Conservation (phyloP, 2,329 filamentous ascomycete genomes). For the Lasiodiplodia sp. region DNA sequence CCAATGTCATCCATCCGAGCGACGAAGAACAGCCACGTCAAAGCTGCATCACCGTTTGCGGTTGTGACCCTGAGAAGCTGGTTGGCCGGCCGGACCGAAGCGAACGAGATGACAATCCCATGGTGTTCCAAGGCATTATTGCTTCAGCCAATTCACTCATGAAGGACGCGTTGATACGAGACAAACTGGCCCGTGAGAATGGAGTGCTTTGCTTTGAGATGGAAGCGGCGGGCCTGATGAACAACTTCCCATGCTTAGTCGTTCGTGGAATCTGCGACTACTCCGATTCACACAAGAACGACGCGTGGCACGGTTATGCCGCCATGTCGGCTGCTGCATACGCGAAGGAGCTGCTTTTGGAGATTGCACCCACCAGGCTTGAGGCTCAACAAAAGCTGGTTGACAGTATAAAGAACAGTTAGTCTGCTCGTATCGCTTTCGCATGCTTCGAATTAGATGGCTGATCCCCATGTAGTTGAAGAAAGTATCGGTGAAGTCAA, state of each 20-base stretch:
- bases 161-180: conserved; percentile 31
- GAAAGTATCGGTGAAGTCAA: not conserved
- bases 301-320: conserved; percentile 42
- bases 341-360: conserved; percentile 32
- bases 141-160: conserved; percentile 37
- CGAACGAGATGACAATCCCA: not conserved
- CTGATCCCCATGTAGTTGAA: not conserved
- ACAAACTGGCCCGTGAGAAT: conserved; percentile 10
- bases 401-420: not conserved
- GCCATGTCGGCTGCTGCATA: conserved; percentile 38
- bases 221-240: conserved; percentile 32
- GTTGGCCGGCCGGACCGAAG: not conserved
- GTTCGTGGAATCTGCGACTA: conserved; percentile 31
- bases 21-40: not conserved
- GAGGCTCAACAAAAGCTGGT: not conserved
- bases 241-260: conserved; percentile 29
- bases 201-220: conserved; percentile 28
- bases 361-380: not conserved
- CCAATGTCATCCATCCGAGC: not conserved
- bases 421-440: not conserved
- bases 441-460: conserved; percentile 29
- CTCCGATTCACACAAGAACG: conserved; percentile 39
- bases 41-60: not conserved
- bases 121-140: conserved; percentile 37
- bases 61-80: not conserved